phyloP scores from a whole-genome alignment of 495 filamentous ascomycete genomes.

The Hypoxylon cercidicola region DNA sequence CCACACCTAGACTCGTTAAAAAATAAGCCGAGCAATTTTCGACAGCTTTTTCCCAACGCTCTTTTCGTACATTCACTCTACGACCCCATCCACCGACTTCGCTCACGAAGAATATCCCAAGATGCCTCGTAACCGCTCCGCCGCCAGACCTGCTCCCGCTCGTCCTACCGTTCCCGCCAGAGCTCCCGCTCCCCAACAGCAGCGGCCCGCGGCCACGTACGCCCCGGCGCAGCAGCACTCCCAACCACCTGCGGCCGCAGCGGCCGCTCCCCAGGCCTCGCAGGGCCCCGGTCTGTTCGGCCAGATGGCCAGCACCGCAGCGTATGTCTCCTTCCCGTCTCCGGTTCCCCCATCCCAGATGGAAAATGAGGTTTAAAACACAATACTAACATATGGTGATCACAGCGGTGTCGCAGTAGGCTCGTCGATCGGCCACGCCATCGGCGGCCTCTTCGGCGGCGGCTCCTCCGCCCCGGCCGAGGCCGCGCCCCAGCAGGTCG shows the following conservation, averaged over 20 bases:
- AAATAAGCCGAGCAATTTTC: slow-evolving; percentile 34
- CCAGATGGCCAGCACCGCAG: slow-evolving; percentile 88
- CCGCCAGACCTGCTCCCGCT: slow-evolving; percentile 69
- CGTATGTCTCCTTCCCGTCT: slow-evolving; percentile 62
- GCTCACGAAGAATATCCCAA: slow-evolving; percentile 19
- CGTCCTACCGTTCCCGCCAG: slow-evolving; percentile 74
- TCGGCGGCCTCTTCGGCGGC: slow-evolving; percentile 83
- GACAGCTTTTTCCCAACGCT: slow-evolving; percentile 11
- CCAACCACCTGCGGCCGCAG: slow-evolving; percentile 55
- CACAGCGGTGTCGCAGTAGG: slow-evolving; percentile 92
- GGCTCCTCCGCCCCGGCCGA: slow-evolving; percentile 70
- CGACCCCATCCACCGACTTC: neutral
- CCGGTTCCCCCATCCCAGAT: neutral
- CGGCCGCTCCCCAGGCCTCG: slow-evolving; percentile 55
- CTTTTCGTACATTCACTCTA: slow-evolving; percentile 5
- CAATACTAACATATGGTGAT: slow-evolving; percentile 22
- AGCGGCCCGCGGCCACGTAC: slow-evolving; percentile 72
- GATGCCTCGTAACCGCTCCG: slow-evolving; percentile 84
- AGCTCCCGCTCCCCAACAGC: slow-evolving; percentile 70
- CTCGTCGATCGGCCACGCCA: slow-evolving; percentile 91
- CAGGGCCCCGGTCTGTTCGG: slow-evolving; percentile 79
- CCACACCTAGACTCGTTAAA: neutral
- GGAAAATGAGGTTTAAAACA: neutral
- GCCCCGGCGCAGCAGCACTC: slow-evolving; percentile 65
- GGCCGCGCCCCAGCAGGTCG: slow-evolving; percentile 51